Conservation (phyloP, 768 basidiomycete genomes). For the Leccinum uliginosum region DNA sequence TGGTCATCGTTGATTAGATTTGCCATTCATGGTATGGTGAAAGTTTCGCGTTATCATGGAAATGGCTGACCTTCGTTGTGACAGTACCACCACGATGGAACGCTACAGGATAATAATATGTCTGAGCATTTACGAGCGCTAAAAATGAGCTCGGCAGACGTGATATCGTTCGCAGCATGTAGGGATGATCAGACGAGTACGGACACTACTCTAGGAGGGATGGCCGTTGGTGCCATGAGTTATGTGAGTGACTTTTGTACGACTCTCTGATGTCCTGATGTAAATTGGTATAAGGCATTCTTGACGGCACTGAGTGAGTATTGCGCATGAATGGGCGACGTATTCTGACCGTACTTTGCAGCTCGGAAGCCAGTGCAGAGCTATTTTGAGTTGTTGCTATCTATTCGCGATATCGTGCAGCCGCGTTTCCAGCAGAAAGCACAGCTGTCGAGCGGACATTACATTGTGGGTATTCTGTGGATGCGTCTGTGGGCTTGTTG, state of each 20-base stretch:
- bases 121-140: conserved; percentile 26
- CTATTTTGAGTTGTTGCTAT: conserved; percentile 58
- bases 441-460: conserved; percentile 71
- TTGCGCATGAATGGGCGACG: too few species aligned
- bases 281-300: conserved; percentile 48
- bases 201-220: conserved; percentile 59
- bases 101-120: conserved; percentile 44
- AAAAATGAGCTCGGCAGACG: conserved; percentile 70
- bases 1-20: conserved; percentile 7
- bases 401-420: conserved; percentile 54
- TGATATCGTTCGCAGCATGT: conserved; percentile 73
- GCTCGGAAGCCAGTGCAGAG: conserved; percentile 53
- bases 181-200: conserved; percentile 70
- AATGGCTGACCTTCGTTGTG: not conserved
- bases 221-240: conserved; percentile 78
- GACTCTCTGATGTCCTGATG: not conserved
- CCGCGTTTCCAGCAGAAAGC: conserved; percentile 66
- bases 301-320: conserved; percentile 44
- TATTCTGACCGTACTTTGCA: conserved; percentile 13
- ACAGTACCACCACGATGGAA: conserved; percentile 59
- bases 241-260: conserved; percentile 44
- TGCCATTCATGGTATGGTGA: conserved; percentile 27
- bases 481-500: not conserved
- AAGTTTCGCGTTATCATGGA: not conserved
- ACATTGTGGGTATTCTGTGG: conserved; percentile 39